Evolutionary conservation across 164 flowering plant genomes (phyloP), one percentile per base, ranked within the genome.

Genomic region (Tinospora cordifolia): DNA sequence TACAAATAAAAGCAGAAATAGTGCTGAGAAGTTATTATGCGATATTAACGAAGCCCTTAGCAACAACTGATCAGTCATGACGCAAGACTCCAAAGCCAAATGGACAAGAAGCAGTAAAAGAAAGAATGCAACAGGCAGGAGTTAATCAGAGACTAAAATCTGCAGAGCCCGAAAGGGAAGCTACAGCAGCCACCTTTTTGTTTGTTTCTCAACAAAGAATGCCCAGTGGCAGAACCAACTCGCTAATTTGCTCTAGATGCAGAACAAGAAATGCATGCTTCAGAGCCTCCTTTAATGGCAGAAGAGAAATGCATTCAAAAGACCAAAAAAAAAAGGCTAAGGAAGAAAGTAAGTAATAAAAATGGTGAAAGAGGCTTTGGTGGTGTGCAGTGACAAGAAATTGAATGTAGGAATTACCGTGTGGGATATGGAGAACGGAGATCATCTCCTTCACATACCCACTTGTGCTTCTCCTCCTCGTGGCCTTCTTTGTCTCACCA

Each of bases 311-410:
- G 19, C 58, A 51, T 15, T 15, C 22, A 27, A 39, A 47, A 57
- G 13, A 8, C 8, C 3, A 17, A 14, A 67, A 57, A 44, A 63
- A n/a, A 34, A 51, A 6, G 21, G 12, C 21, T 3, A 65, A 38
- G 13, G 49, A 30, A 34, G 74, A 46, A 66, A 63, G 67, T 62
- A 51, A 65, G 49, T 62, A 65, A 5, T 62, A 65, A 44, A 1
- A 44, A 70, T 62, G 74, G 74, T 34, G 67, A 68, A 69, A 64
- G 88, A 85, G 69, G 88, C 81, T 6, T 65, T 87, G 75, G 85
- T 79, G 67, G 87, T 79, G 46, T 87, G 91, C 75, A 78, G 86
- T 47, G 91, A 84, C 62, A 81, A 58, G 83, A 81, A 75, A 63
- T 69, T 75, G 77, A 75, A 72, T 41, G 72, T 71, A 39, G 87